phyloP scores from a whole-genome alignment of 306 rosid species.

The Vicia sativa region DNA sequence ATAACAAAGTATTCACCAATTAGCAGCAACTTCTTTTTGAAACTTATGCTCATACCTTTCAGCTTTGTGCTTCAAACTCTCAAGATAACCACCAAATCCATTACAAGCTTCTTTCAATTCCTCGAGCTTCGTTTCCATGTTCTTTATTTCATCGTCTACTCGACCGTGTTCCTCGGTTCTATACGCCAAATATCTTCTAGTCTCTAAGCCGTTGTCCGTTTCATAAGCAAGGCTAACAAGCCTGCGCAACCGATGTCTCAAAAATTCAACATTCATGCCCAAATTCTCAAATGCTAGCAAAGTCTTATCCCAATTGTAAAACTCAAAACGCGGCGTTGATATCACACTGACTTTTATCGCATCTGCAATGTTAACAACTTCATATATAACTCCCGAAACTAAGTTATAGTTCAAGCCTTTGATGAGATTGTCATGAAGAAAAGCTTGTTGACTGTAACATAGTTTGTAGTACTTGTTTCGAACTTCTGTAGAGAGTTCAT shows the following conservation, averaged over 20 bases:
- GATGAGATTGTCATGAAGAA: slow-evolving; percentile 71
- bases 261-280: slow-evolving; percentile 79
- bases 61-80: slow-evolving; percentile 60
- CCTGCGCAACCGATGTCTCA: slow-evolving; percentile 55
- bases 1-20: slow-evolving; percentile 52
- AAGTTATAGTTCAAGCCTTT: slow-evolving; percentile 52
- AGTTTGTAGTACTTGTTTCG: slow-evolving; percentile 71
- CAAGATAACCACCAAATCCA: slow-evolving; percentile 61
- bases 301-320: slow-evolving; percentile 68
- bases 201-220: slow-evolving; percentile 45
- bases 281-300: slow-evolving; percentile 66
- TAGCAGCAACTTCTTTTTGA: slow-evolving; percentile 57
- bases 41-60: slow-evolving; percentile 53
- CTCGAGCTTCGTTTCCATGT: slow-evolving; percentile 65
- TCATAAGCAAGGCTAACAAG: slow-evolving; percentile 63
- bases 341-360: slow-evolving; percentile 58
- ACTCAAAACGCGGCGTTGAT: slow-evolving; percentile 54
- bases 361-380: slow-evolving; percentile 58
- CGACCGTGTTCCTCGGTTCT: slow-evolving; percentile 50
- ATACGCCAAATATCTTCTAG: slow-evolving; percentile 49
- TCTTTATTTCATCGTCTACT: slow-evolving; percentile 56
- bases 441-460: slow-evolving; percentile 68
- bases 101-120: slow-evolving; percentile 73
- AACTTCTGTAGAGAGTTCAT: slow-evolving; percentile 56
- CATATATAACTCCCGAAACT: slow-evolving; percentile 57